These are phyloP conservation scores for Dianthus caryophyllus DNA, from an alignment of 148 eudicot genomes.

Conservation along the genomic window DNA sequence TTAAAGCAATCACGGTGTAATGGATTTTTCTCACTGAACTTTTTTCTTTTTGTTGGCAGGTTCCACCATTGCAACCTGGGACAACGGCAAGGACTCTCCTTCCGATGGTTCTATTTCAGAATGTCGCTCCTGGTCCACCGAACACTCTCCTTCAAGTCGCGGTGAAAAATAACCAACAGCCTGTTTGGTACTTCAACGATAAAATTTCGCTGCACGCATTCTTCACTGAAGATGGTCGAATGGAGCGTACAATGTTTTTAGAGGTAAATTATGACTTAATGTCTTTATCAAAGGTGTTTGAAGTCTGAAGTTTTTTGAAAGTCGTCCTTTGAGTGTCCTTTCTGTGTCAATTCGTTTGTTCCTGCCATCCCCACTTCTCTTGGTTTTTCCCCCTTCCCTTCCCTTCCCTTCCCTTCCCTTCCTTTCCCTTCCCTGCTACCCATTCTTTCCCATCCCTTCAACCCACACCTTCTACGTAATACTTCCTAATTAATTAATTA, in stretches of 20 bases:
- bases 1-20: not conserved
- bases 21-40: not conserved
- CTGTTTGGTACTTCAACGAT: too few relatives aligned
- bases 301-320: too few relatives aligned
- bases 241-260: slow-evolving; percentile 84
- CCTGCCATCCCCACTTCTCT: too few relatives aligned
- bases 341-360: too few relatives aligned
- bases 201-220: slow-evolving; percentile 57
- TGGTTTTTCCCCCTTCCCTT: too few relatives aligned
- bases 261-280: slow-evolving; percentile 80
- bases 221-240: slow-evolving; percentile 88
- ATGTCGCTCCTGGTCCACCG: slow-evolving; percentile 78
- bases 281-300: too few relatives aligned
- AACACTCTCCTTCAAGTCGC: slow-evolving; percentile 87
- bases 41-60: slow-evolving; percentile 34
- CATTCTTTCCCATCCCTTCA: too few relatives aligned
- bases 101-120: slow-evolving; percentile 89
- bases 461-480: too few relatives aligned
- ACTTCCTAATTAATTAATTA: too few relatives aligned
- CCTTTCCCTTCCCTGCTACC: too few relatives aligned
- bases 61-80: slow-evolving; percentile 84
- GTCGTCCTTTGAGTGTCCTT: too few relatives aligned
- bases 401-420: too few relatives aligned
- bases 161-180: slow-evolving; percentile 93
- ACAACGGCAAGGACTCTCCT: slow-evolving; percentile 69